Evolutionary conservation across 352 stramenopile genomes (phyloP).

Genomic region (Globisporangium camurandrum): DNA sequence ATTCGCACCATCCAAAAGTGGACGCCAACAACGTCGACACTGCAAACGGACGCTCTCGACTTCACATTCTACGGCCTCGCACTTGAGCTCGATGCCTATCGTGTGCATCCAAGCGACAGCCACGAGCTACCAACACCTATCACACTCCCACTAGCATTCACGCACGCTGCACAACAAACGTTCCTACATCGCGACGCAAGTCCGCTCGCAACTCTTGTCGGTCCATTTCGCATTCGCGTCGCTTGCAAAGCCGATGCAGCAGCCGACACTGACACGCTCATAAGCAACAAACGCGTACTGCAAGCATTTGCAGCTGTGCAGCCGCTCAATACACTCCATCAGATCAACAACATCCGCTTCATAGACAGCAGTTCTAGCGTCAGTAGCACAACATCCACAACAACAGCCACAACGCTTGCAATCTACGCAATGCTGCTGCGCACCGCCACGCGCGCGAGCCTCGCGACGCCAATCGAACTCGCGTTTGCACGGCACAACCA

Average conservation of each 20-base stretch:
- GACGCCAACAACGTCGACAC: neutral
- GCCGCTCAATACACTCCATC: constrained; percentile 26
- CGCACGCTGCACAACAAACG: no score
- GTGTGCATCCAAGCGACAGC: constrained; percentile 9
- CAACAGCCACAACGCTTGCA: constrained; percentile 20
- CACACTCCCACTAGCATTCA: neutral
- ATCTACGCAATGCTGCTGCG: constrained; percentile 23
- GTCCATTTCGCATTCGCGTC: constrained; percentile 27
- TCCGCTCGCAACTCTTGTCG: constrained; percentile 12
- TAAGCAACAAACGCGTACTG: constrained; percentile 19
- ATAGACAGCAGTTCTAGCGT: constrained; percentile 8
- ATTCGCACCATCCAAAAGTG: constrained; percentile 28
- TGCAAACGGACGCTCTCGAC: neutral
- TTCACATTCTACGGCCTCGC: constrained; percentile 37
- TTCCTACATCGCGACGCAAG: neutral
- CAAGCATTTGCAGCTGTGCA: constrained; percentile 35
- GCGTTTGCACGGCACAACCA: constrained; percentile 55
- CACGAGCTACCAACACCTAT: neutral
- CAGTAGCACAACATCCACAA: neutral
- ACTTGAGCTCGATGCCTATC: constrained; percentile 39
- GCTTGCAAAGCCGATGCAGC: constrained; percentile 15
- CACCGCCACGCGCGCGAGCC: constrained; percentile 19
- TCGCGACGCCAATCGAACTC: constrained; percentile 39
- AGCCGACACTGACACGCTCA: constrained; percentile 5
- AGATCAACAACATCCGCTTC: constrained; percentile 45